Conservation (phyloP, 768 basidiomycete genomes). For the Lactarius indigo region DNA sequence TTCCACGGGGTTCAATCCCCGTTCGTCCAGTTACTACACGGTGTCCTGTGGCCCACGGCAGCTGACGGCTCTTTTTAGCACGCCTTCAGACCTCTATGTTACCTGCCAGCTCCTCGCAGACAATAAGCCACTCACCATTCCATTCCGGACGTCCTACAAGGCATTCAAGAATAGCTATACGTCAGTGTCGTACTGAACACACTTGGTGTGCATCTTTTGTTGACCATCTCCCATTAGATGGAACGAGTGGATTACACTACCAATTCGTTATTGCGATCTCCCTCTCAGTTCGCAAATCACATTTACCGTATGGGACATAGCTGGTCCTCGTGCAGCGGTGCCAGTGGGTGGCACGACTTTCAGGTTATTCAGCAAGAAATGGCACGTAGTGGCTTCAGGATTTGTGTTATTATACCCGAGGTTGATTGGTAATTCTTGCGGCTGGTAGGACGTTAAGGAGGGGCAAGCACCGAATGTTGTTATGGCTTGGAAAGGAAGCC, state of each 20-base stretch:
- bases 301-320: conserved; percentile 96
- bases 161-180: conserved; percentile 80
- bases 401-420: background rate
- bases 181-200: conserved; percentile 39
- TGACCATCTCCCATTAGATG: conserved; percentile 48
- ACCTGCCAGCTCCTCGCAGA: conserved; percentile 90
- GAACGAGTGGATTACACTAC: conserved; percentile 94
- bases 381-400: conserved; percentile 43
- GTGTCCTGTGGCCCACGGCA: background rate
- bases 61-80: conserved; percentile 42
- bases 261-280: conserved; percentile 92
- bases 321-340: conserved; percentile 69
- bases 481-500: conserved; percentile 83
- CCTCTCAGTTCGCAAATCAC: conserved; percentile 84
- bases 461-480: conserved; percentile 83
- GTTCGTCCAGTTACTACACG: conserved; percentile 40
- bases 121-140: conserved; percentile 89
- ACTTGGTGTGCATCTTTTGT: conserved; percentile 1
- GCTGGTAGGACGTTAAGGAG: conserved; percentile 74
- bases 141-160: conserved; percentile 90
- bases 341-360: conserved; percentile 93
- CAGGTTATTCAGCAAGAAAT: conserved; percentile 88
- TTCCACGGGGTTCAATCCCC: conserved; percentile 85
- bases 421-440: background rate
- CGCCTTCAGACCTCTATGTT: conserved; percentile 89